Base-by-base conservation (phyloP, 345 rosid species). In the Psidium friedrichsthalianum region DNA sequence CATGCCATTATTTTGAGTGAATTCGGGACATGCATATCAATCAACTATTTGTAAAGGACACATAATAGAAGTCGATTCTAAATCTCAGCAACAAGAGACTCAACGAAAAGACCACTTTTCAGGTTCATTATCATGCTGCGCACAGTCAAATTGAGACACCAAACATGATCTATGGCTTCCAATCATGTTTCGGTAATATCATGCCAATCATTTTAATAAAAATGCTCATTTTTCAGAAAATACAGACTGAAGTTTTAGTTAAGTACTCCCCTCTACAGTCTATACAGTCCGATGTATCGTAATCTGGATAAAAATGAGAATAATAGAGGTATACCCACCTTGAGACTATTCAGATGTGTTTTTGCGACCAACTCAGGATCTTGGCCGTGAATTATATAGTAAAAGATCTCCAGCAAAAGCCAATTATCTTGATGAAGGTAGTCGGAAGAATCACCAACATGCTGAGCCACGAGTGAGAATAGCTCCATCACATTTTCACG, bases 401-500 rank as follows among this genome's bases (percentile, higher is more conserved):
- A 93, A 86, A 94, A 94, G 51, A 86, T 94, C 84, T 97, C 99
- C 61, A 97, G 90, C 40, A 97, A 85, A 82, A 97, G 98, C 85
- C 94, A 83, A 91, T 94, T 97, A 83, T 97, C 99, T 84, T 96
- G 96, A 58, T 93, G 94, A 86, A 97, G 90, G 90, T 91, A 92
- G 87, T 92, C 83, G 59, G 87, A 84, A 55, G 87, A 84, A 82
- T 93, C 94, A 82, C 90, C 90, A 85, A 93, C 90, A 56, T 95
- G 92, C 91, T 94, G 99, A 87, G 96, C 89, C 56, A 94, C 86
- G 5, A 96, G 92, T 49, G 94, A 58, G 80, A 94, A 87, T 85
- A 97, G 88, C 84, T 97, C 99, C 98, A 92, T 93, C 61, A 94
- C 93, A 88, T 95, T 93, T 87, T 96, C 99, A 53, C 87, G 90